Percentiles rank a stretch among this genome's conserved stretches.
These are phyloP conservation scores for Saccharomycodes ludwigii DNA, from an alignment of 805 yeast species.

Conservation along the genomic window DNA sequence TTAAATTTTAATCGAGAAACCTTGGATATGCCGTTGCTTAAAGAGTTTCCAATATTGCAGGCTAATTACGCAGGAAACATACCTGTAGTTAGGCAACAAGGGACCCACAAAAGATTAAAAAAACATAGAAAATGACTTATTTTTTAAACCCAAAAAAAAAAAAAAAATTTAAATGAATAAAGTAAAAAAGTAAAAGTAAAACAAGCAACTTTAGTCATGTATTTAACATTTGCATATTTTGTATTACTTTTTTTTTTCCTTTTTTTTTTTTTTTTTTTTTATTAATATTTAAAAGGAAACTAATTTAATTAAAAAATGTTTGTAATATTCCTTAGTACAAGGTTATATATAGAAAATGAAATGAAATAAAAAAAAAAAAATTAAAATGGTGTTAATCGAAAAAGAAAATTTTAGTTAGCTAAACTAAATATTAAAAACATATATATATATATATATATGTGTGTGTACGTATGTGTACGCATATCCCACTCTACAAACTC, in stretches of 20 bases:
- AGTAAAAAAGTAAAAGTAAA: too few relatives aligned
- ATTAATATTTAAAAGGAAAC: too few relatives aligned
- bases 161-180: too few relatives aligned
- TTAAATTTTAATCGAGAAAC: constrained; percentile 14
- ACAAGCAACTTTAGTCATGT: too few relatives aligned
- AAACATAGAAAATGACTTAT: constrained; percentile 6
- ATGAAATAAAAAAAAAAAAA: not conserved
- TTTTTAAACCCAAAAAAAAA: too few relatives aligned
- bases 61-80: constrained; percentile 67
- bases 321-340: not conserved
- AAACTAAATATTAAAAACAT: not conserved
- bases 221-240: too few relatives aligned
- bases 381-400: not conserved
- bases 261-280: too few relatives aligned
- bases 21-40: constrained; percentile 8
- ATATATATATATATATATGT: constrained; percentile 3
- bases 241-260: too few relatives aligned
- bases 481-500: not conserved
- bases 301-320: too few relatives aligned
- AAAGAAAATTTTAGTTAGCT: not conserved
- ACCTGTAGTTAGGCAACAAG: constrained; percentile 39
- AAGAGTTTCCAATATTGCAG: constrained; percentile 53
- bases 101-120: constrained; percentile 20
- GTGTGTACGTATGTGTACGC: not conserved
- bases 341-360: not conserved